Percentiles rank a stretch among this genome's conserved stretches.
phyloP scores from a whole-genome alignment of 2,329 filamentous ascomycete genomes.

The Pestalotiopsis sp. region DNA sequence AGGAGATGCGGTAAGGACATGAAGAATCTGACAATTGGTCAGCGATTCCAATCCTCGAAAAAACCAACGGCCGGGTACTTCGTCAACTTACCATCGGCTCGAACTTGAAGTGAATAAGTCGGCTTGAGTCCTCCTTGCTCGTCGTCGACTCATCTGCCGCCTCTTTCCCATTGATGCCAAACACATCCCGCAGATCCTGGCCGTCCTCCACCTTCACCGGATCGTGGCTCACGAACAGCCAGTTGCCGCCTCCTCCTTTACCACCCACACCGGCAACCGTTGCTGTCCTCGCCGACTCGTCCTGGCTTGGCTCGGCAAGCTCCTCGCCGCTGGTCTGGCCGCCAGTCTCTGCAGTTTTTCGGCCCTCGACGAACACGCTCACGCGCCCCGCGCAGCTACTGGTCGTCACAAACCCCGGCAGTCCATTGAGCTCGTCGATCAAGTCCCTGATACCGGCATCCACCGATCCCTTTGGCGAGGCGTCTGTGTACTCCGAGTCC shows the following conservation, averaged over 20 bases:
- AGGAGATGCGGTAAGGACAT: conserved; percentile 78
- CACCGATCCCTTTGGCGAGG: conserved; percentile 86
- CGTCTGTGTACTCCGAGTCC: conserved; percentile 73
- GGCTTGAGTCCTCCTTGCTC: conserved; percentile 29
- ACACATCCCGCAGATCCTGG: conserved; percentile 22
- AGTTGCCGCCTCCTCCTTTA: conserved; percentile 81
- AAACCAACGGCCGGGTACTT: background rate
- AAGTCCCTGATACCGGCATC: conserved; percentile 78
- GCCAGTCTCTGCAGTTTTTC: conserved; percentile 40
- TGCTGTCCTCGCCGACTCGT: conserved; percentile 16
- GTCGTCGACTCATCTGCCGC: conserved; percentile 17
- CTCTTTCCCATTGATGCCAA: conserved; percentile 33
- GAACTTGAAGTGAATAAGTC: conserved; percentile 83
- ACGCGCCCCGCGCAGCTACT: conserved; percentile 90
- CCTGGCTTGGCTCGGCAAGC: conserved; percentile 16
- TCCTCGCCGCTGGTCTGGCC: conserved; percentile 20
- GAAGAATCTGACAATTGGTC: conserved; percentile 70
- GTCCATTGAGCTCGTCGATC: conserved; percentile 75
- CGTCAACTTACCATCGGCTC: conserved; percentile 79
- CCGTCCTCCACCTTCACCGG: conserved; percentile 47
- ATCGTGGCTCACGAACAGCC: conserved; percentile 89
- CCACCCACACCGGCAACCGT: conserved; percentile 69
- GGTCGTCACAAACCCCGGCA: conserved; percentile 81
- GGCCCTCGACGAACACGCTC: conserved; percentile 85
- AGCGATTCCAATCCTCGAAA: background rate